phyloP scores from a whole-genome alignment of 2,329 filamentous ascomycete species.

The Apiospora koreana region DNA sequence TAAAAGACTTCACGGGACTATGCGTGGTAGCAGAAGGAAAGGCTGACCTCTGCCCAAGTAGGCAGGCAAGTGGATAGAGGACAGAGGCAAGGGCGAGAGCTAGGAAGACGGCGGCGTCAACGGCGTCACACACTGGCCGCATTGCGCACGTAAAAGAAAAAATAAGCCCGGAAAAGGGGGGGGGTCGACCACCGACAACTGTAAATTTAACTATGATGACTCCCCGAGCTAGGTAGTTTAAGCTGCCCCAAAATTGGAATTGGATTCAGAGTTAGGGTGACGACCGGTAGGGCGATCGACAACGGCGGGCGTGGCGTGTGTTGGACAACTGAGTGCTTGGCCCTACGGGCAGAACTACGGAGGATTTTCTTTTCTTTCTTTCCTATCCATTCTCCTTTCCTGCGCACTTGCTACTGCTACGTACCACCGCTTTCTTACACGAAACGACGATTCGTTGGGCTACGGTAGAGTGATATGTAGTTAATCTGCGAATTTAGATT shows the following conservation, averaged over 20 bases:
- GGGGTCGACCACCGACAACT: background rate
- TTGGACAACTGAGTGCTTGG: background rate
- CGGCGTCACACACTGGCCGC: slow-evolving; percentile 13
- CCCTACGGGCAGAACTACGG: background rate
- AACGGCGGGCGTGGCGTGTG: background rate
- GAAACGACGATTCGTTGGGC: background rate
- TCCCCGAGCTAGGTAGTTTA: background rate
- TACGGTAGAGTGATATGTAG: background rate
- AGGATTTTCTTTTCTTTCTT: background rate
- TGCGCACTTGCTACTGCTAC: background rate
- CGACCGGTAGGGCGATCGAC: background rate
- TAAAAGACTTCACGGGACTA: background rate
- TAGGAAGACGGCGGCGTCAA: background rate
- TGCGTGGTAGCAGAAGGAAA: background rate
- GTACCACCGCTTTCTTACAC: background rate
- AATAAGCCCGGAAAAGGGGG: too few species aligned
- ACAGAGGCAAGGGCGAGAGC: background rate
- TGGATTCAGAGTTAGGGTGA: background rate
- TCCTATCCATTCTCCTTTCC: too few species aligned
- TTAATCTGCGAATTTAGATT: background rate
- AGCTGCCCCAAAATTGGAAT: background rate
- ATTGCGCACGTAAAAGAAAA: background rate
- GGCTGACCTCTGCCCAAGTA: background rate
- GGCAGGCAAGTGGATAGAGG: background rate
- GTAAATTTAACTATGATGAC: background rate